Percentiles rank a stretch among this genome's conserved stretches.
phyloP scores from a whole-genome alignment of 495 filamentous ascomycete species.

The Talaromyces borbonicus region DNA sequence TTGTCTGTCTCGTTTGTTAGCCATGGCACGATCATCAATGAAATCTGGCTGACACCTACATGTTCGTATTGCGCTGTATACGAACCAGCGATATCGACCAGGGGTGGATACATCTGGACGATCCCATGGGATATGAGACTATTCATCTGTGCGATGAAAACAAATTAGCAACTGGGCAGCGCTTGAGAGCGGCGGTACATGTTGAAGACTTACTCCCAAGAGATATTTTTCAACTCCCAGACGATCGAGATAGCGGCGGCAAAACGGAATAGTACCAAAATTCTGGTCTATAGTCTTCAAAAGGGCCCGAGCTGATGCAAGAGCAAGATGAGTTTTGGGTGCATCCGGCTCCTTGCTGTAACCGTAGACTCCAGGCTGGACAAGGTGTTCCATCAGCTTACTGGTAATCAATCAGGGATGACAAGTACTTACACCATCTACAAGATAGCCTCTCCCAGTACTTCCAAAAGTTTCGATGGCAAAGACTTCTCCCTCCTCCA shows the following conservation, averaged over 20 bases:
- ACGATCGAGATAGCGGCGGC: conserved; percentile 53
- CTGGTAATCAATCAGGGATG: conserved; percentile 2
- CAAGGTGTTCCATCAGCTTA: conserved; percentile 12
- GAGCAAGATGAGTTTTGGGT: conserved; percentile 36
- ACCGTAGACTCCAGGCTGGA: conserved; percentile 26
- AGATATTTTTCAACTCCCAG: conserved; percentile 52
- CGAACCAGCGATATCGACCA: conserved; percentile 45
- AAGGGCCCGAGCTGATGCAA: conserved; percentile 48
- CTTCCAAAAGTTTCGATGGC: conserved; percentile 58
- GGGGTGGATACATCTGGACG: conserved; percentile 42
- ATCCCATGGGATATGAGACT: conserved; percentile 42
- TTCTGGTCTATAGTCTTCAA: conserved; percentile 53
- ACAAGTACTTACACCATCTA: conserved; percentile 30
- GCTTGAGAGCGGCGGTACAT: background rate
- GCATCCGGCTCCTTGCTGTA: conserved; percentile 46
- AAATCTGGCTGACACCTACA: conserved; percentile 26
- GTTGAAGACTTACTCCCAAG: conserved; percentile 36
- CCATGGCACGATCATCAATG: conserved; percentile 3
- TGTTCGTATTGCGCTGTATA: conserved; percentile 56
- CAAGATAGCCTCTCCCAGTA: conserved; percentile 42
- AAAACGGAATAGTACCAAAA: conserved; percentile 54
- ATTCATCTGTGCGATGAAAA: conserved; percentile 29
- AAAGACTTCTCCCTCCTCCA: conserved; percentile 58
- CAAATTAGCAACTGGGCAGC: conserved; percentile 9
- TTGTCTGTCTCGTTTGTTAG: conserved; percentile 22